Evolutionary conservation across 495 filamentous ascomycete genomes (phyloP).

Genomic region (Podospora comata): DNA sequence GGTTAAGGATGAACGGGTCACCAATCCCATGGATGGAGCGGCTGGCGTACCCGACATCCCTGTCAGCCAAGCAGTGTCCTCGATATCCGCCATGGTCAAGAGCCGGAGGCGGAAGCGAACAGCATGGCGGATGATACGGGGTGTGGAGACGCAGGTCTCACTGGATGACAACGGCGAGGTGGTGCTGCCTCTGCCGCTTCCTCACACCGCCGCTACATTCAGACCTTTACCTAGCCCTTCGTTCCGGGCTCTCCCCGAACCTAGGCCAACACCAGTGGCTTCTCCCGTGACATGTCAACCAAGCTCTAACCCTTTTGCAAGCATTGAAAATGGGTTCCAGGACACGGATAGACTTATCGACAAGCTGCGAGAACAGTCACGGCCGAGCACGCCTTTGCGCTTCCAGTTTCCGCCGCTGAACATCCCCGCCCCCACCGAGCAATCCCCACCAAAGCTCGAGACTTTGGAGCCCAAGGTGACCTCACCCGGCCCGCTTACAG

Average conservation of each 20-base stretch:
- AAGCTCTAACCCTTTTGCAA: neutral
- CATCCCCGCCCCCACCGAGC: neutral
- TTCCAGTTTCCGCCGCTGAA: conserved; percentile 14
- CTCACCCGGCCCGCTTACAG: conserved; percentile 22
- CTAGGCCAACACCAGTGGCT: conserved; percentile 1
- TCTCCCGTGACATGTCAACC: neutral
- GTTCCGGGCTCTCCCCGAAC: neutral
- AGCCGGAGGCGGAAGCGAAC: conserved; percentile 39
- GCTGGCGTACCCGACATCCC: neutral
- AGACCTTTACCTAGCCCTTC: neutral
- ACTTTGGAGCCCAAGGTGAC: conserved; percentile 26
- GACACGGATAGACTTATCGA: conserved; percentile 25
- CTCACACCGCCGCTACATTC: conserved; percentile 4
- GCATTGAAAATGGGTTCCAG: conserved; percentile 17
- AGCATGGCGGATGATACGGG: conserved; percentile 38
- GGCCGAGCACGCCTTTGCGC: conserved; percentile 2
- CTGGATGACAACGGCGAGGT: conserved; percentile 12
- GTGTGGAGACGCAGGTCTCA: conserved; percentile 35
- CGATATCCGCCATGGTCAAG: conserved; percentile 42
- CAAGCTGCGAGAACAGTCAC: conserved; percentile 11
- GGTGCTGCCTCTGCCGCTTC: conserved; percentile 1
- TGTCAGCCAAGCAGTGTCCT: conserved; percentile 12
- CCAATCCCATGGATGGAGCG: neutral
- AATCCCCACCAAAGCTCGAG: conserved; percentile 13
- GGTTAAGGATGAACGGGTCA: neutral